Conservation (phyloP, 495 filamentous ascomycete genomes). For the Penicillium cosmopolitanum region DNA sequence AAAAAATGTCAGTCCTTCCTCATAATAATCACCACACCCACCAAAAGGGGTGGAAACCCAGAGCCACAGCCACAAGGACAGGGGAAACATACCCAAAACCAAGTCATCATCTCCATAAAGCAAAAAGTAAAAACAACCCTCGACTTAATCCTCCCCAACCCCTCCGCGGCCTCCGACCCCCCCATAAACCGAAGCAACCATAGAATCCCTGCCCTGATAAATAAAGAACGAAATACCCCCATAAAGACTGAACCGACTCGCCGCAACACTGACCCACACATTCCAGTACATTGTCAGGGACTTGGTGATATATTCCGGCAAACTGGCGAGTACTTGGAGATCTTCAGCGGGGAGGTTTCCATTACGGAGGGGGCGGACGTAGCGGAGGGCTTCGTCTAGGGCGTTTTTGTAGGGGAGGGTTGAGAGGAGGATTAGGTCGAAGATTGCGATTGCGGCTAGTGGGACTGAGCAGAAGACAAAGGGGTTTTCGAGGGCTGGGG, state of each 20-base stretch:
- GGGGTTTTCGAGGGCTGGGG: slow-evolving; percentile 59
- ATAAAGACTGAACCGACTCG: slow-evolving; percentile 66
- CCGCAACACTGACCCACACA: slow-evolving; percentile 75
- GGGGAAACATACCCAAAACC: slow-evolving; percentile 74
- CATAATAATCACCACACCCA: too few species aligned
- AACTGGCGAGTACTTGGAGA: slow-evolving; percentile 35
- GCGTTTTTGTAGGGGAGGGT: slow-evolving; percentile 48
- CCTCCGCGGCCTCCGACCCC: slow-evolving; percentile 30
- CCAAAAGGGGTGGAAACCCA: too few species aligned
- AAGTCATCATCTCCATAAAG: slow-evolving; percentile 81
- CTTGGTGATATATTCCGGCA: slow-evolving; percentile 42
- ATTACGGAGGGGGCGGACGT: slow-evolving; percentile 33
- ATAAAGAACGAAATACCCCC: slow-evolving; percentile 68
- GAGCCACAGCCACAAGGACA: too few species aligned
- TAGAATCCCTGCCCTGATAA: slow-evolving; percentile 59
- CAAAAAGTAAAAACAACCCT: slow-evolving; percentile 80
- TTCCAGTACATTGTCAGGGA: slow-evolving; percentile 60
- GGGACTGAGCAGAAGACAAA: slow-evolving; percentile 73
- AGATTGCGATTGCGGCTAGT: slow-evolving; percentile 66
- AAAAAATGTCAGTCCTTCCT: too few species aligned
- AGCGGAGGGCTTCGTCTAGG: slow-evolving; percentile 37
- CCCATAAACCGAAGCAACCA: slow-evolving; percentile 35
- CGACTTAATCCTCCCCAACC: slow-evolving; percentile 70
- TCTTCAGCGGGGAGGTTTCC: slow-evolving; percentile 32
- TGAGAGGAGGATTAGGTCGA: slow-evolving; percentile 73